Base-by-base conservation (phyloP, 1,139 yeast species). In the Zygosaccharomyces sapae region DNA sequence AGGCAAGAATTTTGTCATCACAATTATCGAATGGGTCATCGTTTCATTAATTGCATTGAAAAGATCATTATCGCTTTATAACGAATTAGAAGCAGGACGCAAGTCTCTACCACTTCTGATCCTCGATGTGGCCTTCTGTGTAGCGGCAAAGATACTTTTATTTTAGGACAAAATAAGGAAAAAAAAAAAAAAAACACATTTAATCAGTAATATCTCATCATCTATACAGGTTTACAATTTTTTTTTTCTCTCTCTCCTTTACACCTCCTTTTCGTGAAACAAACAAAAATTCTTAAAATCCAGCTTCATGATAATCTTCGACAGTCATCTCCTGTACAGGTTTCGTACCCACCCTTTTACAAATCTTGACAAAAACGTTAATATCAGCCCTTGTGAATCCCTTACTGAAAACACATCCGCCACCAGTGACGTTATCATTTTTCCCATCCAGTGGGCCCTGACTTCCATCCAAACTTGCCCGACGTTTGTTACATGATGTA, bases 311-410 rank as follows among this genome's bases (percentile, higher is more conserved):
- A 50, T 59, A 63, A 46, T 63, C 66, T 24, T 42, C 37, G 9
- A 58, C 44, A 16, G 60, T 57, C 52, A 60, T 55, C 29, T 60
- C 62, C 12, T 49, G 49, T 24, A 63, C 54, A 20, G 57, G 44
- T 30, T 55, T 57, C 7, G 49, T 46, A 16, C 51, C 47, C 30
- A 55, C 45, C 34, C 53, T 50, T 24, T 53, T 46, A 25, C 49
- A 35, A 38, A 55, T 56, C 46, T 55, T 54, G 30, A 55, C 41
- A 46, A 61, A 64, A 6, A 61, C 55, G 38, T 55, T 56, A 29
- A 60, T 60, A 42, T 63, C 68, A 10, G 58, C 56, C 39, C 63
- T 57, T 2, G 66, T 62, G 42, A 60, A 56, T 5, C 68, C 68
- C 44, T 55, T 61, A 5, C 65, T 57, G 43, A 62, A 62, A 8